A percentile compares a stretch with the other conserved stretches of the same genome.
Conservation (phyloP, 257 asterid species). For the Ilex asprella region DNA sequence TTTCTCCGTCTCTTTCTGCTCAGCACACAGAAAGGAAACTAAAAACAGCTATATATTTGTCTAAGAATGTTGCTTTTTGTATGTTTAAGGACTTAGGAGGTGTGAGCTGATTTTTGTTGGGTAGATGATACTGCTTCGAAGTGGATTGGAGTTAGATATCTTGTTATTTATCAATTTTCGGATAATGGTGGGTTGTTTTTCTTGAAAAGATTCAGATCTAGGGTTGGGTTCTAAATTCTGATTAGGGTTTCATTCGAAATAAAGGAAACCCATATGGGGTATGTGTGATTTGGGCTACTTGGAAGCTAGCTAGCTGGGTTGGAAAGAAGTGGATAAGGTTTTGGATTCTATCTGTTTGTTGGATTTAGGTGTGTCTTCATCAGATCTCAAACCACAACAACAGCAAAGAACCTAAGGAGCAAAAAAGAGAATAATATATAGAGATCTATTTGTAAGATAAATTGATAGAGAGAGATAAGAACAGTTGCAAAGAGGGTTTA, state of each 20-base stretch:
- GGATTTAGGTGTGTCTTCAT: background rate
- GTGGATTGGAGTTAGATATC: background rate
- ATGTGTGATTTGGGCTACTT: background rate
- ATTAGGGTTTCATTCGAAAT: background rate
- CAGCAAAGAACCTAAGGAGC: background rate
- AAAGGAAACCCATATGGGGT: background rate
- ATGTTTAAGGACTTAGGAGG: background rate
- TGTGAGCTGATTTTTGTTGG: background rate
- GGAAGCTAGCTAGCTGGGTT: background rate
- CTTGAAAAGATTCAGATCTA: no score
- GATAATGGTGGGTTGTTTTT: background rate
- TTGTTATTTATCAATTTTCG: no score
- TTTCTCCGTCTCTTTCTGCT: slow-evolving; percentile 2
- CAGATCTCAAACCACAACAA: background rate
- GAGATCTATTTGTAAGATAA: slow-evolving; percentile 2
- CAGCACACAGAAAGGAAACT: background rate
- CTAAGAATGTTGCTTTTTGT: background rate
- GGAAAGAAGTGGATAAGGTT: background rate
- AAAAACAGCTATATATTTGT: background rate
- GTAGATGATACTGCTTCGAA: no score
- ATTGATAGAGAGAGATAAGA: no score
- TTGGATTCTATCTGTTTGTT: background rate
- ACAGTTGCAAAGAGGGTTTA: background rate
- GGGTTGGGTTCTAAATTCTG: background rate
- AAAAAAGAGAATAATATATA: slow-evolving; percentile 9